These are phyloP conservation scores for Xylaria scruposa DNA, from an alignment of 495 filamentous ascomycete genomes.

Conservation along the genomic window DNA sequence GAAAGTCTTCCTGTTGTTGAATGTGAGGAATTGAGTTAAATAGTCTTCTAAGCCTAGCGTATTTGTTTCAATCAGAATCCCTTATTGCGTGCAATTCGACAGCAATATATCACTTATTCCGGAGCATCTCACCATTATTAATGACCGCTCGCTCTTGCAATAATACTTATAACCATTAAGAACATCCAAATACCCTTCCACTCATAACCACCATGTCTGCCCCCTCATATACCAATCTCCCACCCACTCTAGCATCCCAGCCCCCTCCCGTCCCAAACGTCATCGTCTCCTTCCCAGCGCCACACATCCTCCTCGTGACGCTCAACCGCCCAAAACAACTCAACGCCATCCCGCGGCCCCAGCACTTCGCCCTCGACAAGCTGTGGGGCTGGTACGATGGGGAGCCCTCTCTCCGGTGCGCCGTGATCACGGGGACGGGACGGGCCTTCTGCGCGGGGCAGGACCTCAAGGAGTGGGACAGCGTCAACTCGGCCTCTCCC, in stretches of 20 bases:
- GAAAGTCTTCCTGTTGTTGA: background rate
- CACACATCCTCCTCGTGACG: slow-evolving; percentile 65
- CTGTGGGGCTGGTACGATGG: slow-evolving; percentile 66
- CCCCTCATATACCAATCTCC: slow-evolving; percentile 25
- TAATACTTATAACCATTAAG: background rate
- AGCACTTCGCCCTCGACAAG: slow-evolving; percentile 57
- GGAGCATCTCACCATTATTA: background rate
- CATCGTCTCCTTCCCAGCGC: slow-evolving; percentile 60
- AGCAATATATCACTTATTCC: background rate
- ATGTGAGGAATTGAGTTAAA: background rate
- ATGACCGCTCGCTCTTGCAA: background rate
- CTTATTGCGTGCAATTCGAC: background rate
- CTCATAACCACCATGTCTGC: slow-evolving; percentile 25
- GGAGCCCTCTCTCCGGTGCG: slow-evolving; percentile 61
- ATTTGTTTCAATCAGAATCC: background rate
- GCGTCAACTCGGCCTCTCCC: background rate
- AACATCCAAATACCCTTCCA: background rate
- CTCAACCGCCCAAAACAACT: slow-evolving; percentile 65
- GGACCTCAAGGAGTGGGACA: slow-evolving; percentile 57
- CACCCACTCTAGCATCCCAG: slow-evolving; percentile 33
- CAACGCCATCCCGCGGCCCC: slow-evolving; percentile 61
- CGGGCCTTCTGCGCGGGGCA: slow-evolving; percentile 66
- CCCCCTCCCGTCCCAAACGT: slow-evolving; percentile 49
- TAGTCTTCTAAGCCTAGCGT: background rate
- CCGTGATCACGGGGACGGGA: slow-evolving; percentile 61